Evolutionary conservation across 2,329 filamentous ascomycete genomes (phyloP), one percentile per base, ranked within the genome.

Genomic region (Aspergillus ibericus): DNA sequence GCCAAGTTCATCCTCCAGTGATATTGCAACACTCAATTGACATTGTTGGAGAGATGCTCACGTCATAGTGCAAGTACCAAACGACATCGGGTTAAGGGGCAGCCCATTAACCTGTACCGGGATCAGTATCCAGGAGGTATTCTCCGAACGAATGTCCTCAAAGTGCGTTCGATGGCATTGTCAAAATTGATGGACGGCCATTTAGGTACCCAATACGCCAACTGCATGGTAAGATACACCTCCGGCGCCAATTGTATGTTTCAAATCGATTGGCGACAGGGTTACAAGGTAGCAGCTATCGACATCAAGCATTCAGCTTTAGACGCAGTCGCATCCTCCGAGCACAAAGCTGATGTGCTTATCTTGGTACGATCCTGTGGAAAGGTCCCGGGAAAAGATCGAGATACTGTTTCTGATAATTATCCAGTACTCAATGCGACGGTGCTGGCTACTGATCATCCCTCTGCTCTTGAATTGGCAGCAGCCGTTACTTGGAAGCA

Each of bases 401-500:
- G 20, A 42, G 12, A 42, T 10, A 8, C 38, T 42, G 9, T 42
- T 0, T 1, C 38, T 42, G 10, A 16, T 18, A 16, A 42, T 15
- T 42, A 42, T 20, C 18, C 38, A 20, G 38, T 16, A 4, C 38
- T 42, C 18, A 16, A 42, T 42, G 38, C 38, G 16, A 42, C 38
- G 9, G 38, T 42, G 16, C 4, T 42, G 20, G 38, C 38, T 18
- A 42, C 38, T 4, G 38, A 42, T 20, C 38, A 42, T 42, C 38
- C 38, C 3, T 42, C 38, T 16, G 38, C 38, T 15, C 20, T 42
- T 6, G 18, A 42, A 13, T 42, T 42, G 20, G 38, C 38, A 18
- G 38, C 38, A 12, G 38, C 38, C 0, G 73, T 85, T 0, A 88
- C 85, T 0, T 81, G 78, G 65, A 85, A 83, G 78, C 85, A 88